A percentile compares a stretch with the other conserved stretches of the same genome.
phyloP scores from a whole-genome alignment of 495 filamentous ascomycete genomes.

The Polyplosphaeria fusca region DNA sequence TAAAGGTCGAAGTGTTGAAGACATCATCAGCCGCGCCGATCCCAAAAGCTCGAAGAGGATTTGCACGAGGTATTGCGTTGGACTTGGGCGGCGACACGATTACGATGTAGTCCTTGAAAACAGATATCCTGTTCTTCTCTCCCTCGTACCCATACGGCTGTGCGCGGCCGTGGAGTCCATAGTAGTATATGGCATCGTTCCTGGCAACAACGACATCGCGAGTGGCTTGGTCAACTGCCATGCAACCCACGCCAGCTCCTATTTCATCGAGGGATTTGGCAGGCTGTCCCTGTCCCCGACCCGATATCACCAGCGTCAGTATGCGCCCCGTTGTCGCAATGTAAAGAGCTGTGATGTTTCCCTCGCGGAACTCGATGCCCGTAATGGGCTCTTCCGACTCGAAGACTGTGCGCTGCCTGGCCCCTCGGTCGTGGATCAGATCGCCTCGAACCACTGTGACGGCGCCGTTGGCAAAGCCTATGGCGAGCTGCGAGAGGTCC shows the following conservation, averaged over 20 bases:
- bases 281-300: constrained; percentile 83
- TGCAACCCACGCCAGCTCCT: constrained; percentile 87
- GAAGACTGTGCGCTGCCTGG: constrained; percentile 91
- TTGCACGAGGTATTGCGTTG: constrained; percentile 50
- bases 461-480: constrained; percentile 93
- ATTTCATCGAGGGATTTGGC: constrained; percentile 81
- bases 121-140: constrained; percentile 74
- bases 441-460: constrained; percentile 93
- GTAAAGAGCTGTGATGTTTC: constrained; percentile 72
- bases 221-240: constrained; percentile 75
- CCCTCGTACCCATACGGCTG: constrained; percentile 87
- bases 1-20: constrained; percentile 80
- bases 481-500: constrained; percentile 84
- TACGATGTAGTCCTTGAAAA: constrained; percentile 82
- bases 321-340: constrained; percentile 90
- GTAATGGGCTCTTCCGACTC: constrained; percentile 97
- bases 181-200: constrained; percentile 93
- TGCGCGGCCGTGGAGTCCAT: constrained; percentile 79
- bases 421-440: constrained; percentile 91
- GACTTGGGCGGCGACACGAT: constrained; percentile 78
- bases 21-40: constrained; percentile 61
- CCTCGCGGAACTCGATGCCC: constrained; percentile 73
- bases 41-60: constrained; percentile 61
- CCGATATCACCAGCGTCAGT: constrained; percentile 77
- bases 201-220: constrained; percentile 85